These are phyloP conservation scores for Jamesozyma piceae DNA, from an alignment of 805 yeast species.

Conservation along the genomic window DNA sequence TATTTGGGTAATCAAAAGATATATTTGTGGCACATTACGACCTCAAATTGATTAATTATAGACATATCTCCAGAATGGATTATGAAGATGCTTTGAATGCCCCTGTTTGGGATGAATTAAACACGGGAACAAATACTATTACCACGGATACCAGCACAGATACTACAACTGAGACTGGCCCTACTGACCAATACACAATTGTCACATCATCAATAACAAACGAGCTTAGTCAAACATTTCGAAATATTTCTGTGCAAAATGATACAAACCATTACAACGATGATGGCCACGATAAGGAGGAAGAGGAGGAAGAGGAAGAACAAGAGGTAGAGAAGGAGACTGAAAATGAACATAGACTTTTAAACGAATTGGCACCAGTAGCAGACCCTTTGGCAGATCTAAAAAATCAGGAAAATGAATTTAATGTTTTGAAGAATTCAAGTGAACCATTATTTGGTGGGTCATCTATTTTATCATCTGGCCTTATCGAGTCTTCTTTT, in stretches of 20 bases:
- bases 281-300: slow-evolving; percentile 1
- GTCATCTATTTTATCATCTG: slow-evolving; percentile 12
- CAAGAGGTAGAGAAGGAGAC: slow-evolving; percentile 8
- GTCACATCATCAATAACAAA: background rate
- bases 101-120: slow-evolving; percentile 30
- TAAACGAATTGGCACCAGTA: slow-evolving; percentile 22
- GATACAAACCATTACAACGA: background rate
- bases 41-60: too few relatives aligned
- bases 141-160: background rate
- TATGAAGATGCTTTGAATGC: slow-evolving; percentile 26
- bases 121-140: background rate
- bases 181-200: too few relatives aligned
- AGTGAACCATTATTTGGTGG: slow-evolving; percentile 32
- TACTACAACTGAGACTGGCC: background rate
- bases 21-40: too few relatives aligned
- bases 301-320: slow-evolving; percentile 11
- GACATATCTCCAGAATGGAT: too few relatives aligned
- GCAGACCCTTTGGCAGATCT: slow-evolving; percentile 36
- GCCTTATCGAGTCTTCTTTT: slow-evolving; percentile 8
- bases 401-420: slow-evolving; percentile 29
- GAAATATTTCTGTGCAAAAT: slow-evolving; percentile 4
- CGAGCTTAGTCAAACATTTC: slow-evolving; percentile 16
- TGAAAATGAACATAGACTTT: slow-evolving; percentile 3
- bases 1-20: too few relatives aligned
- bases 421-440: slow-evolving; percentile 14